Percentiles rank a stretch among this genome's conserved stretches.
Evolutionary conservation across 2,329 filamentous ascomycete genomes (phyloP).

Genomic region (Exophiala lecanii-corni): DNA sequence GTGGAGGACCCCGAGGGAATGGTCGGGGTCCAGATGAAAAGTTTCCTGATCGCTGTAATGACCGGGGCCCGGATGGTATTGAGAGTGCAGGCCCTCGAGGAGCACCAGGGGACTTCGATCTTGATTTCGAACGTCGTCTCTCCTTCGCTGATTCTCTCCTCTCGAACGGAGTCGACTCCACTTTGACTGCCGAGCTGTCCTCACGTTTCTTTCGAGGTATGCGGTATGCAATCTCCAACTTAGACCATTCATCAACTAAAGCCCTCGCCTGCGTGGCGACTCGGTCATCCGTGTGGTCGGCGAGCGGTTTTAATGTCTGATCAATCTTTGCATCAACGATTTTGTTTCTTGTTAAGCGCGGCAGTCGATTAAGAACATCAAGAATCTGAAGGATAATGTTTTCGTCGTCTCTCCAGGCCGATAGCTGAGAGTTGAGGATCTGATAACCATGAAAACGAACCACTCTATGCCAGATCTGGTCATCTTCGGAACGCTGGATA

Average conservation of each 20-base stretch:
- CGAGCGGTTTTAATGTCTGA: slow-evolving; percentile 66
- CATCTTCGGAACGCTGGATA: slow-evolving; percentile 80
- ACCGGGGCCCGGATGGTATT: slow-evolving; percentile 32
- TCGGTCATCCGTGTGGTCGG: slow-evolving; percentile 64
- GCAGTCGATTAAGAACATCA: slow-evolving; percentile 82
- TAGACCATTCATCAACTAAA: slow-evolving; percentile 80
- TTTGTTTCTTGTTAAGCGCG: slow-evolving; percentile 90
- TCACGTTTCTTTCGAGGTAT: slow-evolving; percentile 88
- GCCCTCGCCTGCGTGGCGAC: slow-evolving; percentile 67
- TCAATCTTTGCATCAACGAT: slow-evolving; percentile 96
- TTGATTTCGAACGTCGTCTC: slow-evolving; percentile 45
- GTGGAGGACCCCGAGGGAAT: slow-evolving; percentile 52
- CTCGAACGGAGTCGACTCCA: slow-evolving; percentile 62
- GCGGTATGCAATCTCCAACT: slow-evolving; percentile 82
- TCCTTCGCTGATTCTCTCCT: slow-evolving; percentile 50
- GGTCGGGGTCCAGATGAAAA: slow-evolving; percentile 57
- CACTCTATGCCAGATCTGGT: slow-evolving; percentile 79
- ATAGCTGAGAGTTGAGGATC: slow-evolving; percentile 82
- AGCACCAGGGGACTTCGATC: slow-evolving; percentile 44
- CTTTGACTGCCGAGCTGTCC: slow-evolving; percentile 50
- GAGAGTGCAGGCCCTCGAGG: slow-evolving; percentile 30
- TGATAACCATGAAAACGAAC: slow-evolving; percentile 97
- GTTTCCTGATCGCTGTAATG: slow-evolving; percentile 48
- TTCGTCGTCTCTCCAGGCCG: slow-evolving; percentile 79
- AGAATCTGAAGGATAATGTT: slow-evolving; percentile 87